These are phyloP conservation scores for Chiua virens DNA, from an alignment of 768 basidiomycete genomes.

Conservation along the genomic window DNA sequence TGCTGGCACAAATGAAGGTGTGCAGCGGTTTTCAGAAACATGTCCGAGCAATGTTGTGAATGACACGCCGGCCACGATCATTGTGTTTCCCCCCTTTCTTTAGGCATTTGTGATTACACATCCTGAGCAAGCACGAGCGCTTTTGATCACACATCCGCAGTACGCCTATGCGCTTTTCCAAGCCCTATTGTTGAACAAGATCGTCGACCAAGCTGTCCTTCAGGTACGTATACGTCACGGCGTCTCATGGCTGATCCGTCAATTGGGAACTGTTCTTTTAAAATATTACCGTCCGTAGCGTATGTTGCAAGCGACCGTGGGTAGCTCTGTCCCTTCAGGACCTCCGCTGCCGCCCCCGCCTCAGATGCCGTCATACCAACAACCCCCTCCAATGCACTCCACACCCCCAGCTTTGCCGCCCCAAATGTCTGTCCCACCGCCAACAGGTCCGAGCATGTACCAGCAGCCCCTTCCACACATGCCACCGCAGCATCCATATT, in stretches of 20 bases:
- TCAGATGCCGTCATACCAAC: slow-evolving; percentile 32
- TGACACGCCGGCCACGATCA: slow-evolving; percentile 9
- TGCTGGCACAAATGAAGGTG: slow-evolving; percentile 98
- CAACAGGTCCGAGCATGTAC: slow-evolving; percentile 29
- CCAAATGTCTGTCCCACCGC: slow-evolving; percentile 31
- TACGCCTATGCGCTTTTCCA: slow-evolving; percentile 96
- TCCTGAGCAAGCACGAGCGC: slow-evolving; percentile 81
- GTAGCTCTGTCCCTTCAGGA: slow-evolving; percentile 25
- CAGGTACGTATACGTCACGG: slow-evolving; percentile 48
- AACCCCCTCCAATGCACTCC: slow-evolving; percentile 31
- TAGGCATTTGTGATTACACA: slow-evolving; percentile 92
- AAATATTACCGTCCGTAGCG: slow-evolving; percentile 32
- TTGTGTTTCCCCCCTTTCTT: slow-evolving; percentile 30
- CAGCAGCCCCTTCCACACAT: slow-evolving; percentile 35
- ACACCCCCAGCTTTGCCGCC: slow-evolving; percentile 36
- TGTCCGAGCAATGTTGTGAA: slow-evolving; percentile 21
- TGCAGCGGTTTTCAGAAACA: slow-evolving; percentile 28
- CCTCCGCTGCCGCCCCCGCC: slow-evolving; percentile 32
- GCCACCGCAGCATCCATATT: slow-evolving; percentile 30
- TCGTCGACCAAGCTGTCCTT: slow-evolving; percentile 85
- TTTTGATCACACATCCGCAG: slow-evolving; percentile 86
- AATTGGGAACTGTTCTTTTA: slow-evolving; percentile 3
- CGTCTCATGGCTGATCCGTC: slow-evolving; percentile 1
- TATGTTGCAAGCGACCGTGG: slow-evolving; percentile 50
- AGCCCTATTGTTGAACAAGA: slow-evolving; percentile 87